Evolutionary conservation across 257 asterid genomes (phyloP), one percentile per base, ranked within the genome.

Genomic region (Solanum lycopersicoides): DNA sequence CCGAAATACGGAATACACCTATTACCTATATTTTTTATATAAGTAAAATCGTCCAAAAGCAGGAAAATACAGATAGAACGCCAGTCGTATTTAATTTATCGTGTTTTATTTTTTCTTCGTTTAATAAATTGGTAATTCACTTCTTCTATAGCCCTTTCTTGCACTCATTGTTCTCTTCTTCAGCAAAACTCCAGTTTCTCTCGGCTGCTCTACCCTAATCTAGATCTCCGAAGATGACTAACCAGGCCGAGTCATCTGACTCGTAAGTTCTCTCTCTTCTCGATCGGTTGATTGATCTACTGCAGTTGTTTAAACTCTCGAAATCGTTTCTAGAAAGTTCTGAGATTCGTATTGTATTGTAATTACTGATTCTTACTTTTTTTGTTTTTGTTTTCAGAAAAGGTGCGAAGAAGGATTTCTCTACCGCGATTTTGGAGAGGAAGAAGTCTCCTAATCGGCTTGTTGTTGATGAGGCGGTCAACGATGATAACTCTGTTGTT

Each of bases 401-500:
- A 91, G 88, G 89, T 63, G 91, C 89, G 88, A 95, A 95, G 91
- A 94, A 93, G 93, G 98, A 96, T 91, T 94, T 90, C 92, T 91
- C 95, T 12, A 95, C 98, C 35, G 98, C 98, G 89, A 95, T 96
- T 89, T 90, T 94, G 93, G 98, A 96, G 95, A 83, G 96, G 91
- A 96, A 96, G 87, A 96, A 96, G 92, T 95, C 98, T 3, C 93
- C 96, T 4, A 96, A 96, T 88, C 95, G 98, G 77, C 92, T 96
- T 4, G 86, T 96, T 23, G 98, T 96, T 44, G 98, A 96, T 73
- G 98, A 96, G 92, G 98, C 98, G 37, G 97, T 94, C 89, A 94
- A 95, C 91, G 98, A 95, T 87, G 97, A 95, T 87, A 95, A 94
- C 90, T 95, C 98, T 56, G 96, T 94, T 65, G 94, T 95, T 25